Evolutionary conservation across 192 early-diverging fungal genomes (phyloP), one percentile per base, ranked within the genome.

Genomic region (Umbelopsis ramanniana): DNA sequence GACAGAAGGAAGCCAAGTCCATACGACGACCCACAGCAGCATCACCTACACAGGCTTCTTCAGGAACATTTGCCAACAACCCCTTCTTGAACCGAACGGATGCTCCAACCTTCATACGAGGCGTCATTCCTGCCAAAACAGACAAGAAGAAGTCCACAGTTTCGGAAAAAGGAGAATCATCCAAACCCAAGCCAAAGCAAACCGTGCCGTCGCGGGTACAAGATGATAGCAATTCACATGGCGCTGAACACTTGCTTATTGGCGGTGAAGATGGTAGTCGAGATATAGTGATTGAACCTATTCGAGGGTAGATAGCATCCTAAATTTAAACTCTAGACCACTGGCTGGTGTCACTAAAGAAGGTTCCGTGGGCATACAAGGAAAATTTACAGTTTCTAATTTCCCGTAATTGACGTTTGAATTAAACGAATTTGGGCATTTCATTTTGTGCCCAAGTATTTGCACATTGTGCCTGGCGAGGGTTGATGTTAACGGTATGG

Each of bases 21-120:
- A 23, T 43, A 8, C 15, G 22, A 35, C 40, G 46, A 0, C 15
- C 68, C 6, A 7, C 60, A 46, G 26, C 35, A 29, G n/a, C 68
- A 70, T 46, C 12, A 3, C 23, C 21, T 15, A 38, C 72, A 24
- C 29, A 63, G 37, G 33, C 12, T 6, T 79, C 78, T 14, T 52
- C 78, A 10, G 74, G 78, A 45, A 80, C 78, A 0, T 80, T 73
- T 54, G 74, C 78, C n/a, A 21, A 66, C 24, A 80, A 80, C 52
- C 78, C 78, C 8, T 70, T 73, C 46, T 35, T 80, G n/a, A 72
- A 75, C n/a, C 70, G 74, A 46, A 60, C 67, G 4, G 45, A 70
- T 29, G 47, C 46, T 0, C 76, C 76, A 6, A 69, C 23, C 17
- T 78, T 78, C 22, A 66, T 73, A 40, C 66, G 76, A 38, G 54